Evolutionary conservation across 495 filamentous ascomycete species (phyloP), one percentile per base, ranked within the genome.

Genomic region (Entonaema liquescens): DNA sequence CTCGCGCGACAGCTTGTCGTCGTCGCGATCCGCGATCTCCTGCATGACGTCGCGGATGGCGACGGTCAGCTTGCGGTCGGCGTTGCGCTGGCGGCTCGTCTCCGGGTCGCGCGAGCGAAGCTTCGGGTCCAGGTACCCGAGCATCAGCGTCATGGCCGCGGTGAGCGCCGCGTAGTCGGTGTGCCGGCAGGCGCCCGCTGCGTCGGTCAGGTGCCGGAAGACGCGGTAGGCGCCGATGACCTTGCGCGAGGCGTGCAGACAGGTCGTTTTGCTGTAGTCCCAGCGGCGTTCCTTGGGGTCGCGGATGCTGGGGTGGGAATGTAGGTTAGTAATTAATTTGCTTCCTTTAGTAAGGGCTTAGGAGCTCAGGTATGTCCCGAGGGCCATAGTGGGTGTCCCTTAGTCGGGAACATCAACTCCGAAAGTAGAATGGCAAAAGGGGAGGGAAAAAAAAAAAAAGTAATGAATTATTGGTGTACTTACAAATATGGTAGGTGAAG

Each of bases 251-350:
- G 81, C 74, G 9, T 75, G 74, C 17, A 79, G 59, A 54, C 82
- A 85, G 11, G 76, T 77, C 17, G 76, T 75, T 67, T 82, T 85
- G 77, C 80, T 86, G 66, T 86, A 85, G 57, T 85, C 83, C 72
- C 80, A 81, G 1, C 73, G 77, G 15, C 73, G 71, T 60, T 83
- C 83, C 26, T 79, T 79, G 0, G 82, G 71, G 47, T 81, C 79
- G 5, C 77, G 79, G 5, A 84, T 73, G 5, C 42, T 47, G 8
- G 8, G 19, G 19, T 47, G 21, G 13, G 11, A 12, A 47, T 47
- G 42, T 21, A 11, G 12, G 42, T 23, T 47, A 23, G 4, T 13
- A 3, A 21, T 47, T 47, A 11, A 9, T 33, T 5, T 6, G 6
- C 11, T 33, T 33, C 7, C 79, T 36, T 12, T 44, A 21, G n/a